phyloP scores from a whole-genome alignment of 805 yeast genomes.

The Metschnikowia santaceciliae region DNA sequence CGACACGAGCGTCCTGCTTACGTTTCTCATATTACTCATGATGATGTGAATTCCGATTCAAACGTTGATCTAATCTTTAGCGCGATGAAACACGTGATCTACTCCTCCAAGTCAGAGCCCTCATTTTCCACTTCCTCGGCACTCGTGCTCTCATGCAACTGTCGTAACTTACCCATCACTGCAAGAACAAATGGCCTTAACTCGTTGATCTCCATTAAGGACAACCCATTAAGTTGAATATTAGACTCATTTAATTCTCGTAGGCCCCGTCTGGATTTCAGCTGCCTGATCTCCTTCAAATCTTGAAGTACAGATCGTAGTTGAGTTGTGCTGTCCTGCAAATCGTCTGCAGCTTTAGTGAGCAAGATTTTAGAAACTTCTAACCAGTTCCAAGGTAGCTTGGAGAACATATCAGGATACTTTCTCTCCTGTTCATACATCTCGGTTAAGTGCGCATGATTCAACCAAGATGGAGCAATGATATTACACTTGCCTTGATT shows the following conservation, averaged over 20 bases:
- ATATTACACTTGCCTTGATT: slow-evolving; percentile 83
- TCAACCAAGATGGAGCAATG: slow-evolving; percentile 83
- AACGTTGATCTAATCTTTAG: background rate
- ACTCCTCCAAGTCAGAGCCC: slow-evolving; percentile 11
- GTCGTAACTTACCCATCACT: slow-evolving; percentile 75
- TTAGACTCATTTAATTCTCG: slow-evolving; percentile 75
- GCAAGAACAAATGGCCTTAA: slow-evolving; percentile 75
- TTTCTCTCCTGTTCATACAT: slow-evolving; percentile 65
- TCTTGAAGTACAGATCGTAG: slow-evolving; percentile 74
- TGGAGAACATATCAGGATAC: slow-evolving; percentile 55
- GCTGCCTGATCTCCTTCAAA: slow-evolving; percentile 73
- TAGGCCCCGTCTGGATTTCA: slow-evolving; percentile 79
- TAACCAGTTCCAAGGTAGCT: slow-evolving; percentile 85
- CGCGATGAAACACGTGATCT: slow-evolving; percentile 12
- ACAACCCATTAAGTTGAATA: slow-evolving; percentile 76
- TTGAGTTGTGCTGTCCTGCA: slow-evolving; percentile 66
- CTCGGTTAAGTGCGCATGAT: slow-evolving; percentile 46
- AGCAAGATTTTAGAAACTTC: slow-evolving; percentile 71
- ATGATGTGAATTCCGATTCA: background rate
- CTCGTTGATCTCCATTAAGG: slow-evolving; percentile 83
- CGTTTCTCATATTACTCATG: slow-evolving; percentile 29
- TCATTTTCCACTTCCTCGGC: slow-evolving; percentile 12
- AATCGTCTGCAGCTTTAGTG: slow-evolving; percentile 71
- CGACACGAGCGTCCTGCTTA: slow-evolving; percentile 33
- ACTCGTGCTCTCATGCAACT: slow-evolving; percentile 40